Conservation (phyloP, 2,329 filamentous ascomycete genomes). For the Trichoderma oligosporum region DNA sequence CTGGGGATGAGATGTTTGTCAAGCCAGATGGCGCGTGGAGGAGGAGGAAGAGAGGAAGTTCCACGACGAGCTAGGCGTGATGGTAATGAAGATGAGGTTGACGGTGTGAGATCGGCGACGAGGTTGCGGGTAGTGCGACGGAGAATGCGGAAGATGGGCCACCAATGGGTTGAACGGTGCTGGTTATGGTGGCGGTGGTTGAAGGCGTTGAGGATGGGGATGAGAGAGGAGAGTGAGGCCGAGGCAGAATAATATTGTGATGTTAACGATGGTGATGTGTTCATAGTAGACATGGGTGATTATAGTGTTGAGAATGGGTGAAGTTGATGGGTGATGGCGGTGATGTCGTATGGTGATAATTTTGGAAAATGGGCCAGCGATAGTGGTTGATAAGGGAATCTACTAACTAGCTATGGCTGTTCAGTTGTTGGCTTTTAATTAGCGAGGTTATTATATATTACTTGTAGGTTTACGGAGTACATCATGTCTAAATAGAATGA, state of each 20-base stretch:
- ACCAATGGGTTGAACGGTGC: conserved; percentile 79
- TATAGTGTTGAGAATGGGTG: neutral
- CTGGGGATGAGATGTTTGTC: conserved; percentile 31
- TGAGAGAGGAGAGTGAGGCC: conserved; percentile 38
- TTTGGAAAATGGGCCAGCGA: neutral
- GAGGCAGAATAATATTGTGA: conserved; percentile 19
- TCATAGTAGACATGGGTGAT: neutral
- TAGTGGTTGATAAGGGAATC: conserved; percentile 1
- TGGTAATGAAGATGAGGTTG: neutral
- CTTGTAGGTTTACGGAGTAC: too few species aligned
- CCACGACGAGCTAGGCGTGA: neutral
- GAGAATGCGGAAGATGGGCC: conserved; percentile 66
- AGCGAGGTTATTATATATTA: too few species aligned
- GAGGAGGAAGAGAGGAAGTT: neutral
- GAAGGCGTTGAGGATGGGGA: conserved; percentile 64
- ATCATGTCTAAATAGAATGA: too few species aligned
- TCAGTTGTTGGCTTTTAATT: neutral
- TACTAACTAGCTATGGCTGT: neutral
- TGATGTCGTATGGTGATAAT: neutral
- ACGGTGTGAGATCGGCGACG: conserved; percentile 23
- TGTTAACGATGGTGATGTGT: neutral
- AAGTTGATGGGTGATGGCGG: neutral
- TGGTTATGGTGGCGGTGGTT: conserved; percentile 88
- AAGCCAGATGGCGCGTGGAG: conserved; percentile 30
- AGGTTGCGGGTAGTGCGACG: conserved; percentile 62